Evolutionary conservation across 805 yeast genomes (phyloP).

Genomic region (Saccharomycopsis fermentans): DNA sequence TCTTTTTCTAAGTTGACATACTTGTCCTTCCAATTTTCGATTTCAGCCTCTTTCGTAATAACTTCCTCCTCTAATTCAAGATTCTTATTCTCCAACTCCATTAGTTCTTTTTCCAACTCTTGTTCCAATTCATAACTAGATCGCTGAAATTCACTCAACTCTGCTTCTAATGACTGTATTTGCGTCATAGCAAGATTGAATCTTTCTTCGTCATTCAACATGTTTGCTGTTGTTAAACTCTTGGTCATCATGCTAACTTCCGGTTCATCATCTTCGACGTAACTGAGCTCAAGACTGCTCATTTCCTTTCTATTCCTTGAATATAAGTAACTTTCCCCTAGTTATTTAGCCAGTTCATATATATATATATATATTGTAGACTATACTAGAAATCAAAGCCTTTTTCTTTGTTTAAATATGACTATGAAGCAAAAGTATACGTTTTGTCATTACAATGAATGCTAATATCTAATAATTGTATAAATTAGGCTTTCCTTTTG

Average conservation of each 20-base stretch:
- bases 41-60: conserved; percentile 20
- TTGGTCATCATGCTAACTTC: not conserved
- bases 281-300: not conserved
- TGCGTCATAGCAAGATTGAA: conserved; percentile 27
- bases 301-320: not conserved
- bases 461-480: not conserved
- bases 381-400: too few species aligned
- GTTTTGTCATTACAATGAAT: too few species aligned
- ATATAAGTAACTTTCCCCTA: not conserved
- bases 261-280: not conserved
- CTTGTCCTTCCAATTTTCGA: conserved; percentile 23
- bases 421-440: too few species aligned
- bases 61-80: conserved; percentile 20
- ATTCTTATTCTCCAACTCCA: conserved; percentile 25
- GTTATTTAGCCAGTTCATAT: too few species aligned
- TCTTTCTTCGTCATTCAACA: conserved; percentile 18
- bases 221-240: not conserved
- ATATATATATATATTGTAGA: too few species aligned
- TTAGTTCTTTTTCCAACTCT: conserved; percentile 35
- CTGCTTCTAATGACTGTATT: conserved; percentile 31
- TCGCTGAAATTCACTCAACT: conserved; percentile 33
- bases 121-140: conserved; percentile 36
- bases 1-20: conserved; percentile 24
- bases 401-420: too few species aligned
- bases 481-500: not conserved